Evolutionary conservation across 2,329 filamentous ascomycete species (phyloP).

Genomic region (Paracoccidioides brasiliensis): DNA sequence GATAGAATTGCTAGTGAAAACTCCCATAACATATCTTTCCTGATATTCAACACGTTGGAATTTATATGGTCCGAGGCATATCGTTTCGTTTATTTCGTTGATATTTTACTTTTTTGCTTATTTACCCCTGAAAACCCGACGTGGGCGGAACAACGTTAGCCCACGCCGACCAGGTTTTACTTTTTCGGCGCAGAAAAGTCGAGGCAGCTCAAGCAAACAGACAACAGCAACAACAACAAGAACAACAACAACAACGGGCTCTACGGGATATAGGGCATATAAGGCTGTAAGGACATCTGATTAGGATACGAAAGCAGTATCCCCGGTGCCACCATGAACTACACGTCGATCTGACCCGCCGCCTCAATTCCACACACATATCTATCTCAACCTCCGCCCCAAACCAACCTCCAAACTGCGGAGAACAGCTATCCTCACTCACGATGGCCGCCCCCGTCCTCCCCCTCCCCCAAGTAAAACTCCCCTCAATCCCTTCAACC

Average conservation of each 20-base stretch:
- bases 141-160: neutral
- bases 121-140: neutral
- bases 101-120: neutral
- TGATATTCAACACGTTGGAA: too few species aligned
- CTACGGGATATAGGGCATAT: too few species aligned
- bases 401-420: neutral
- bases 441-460: constrained; percentile 76
- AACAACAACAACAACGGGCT: too few species aligned
- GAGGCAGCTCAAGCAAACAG: neutral
- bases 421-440: neutral
- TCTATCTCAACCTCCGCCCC: neutral
- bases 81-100: too few species aligned
- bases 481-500: constrained; percentile 68
- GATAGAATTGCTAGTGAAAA: too few species aligned
- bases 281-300: too few species aligned
- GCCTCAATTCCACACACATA: neutral
- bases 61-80: too few species aligned
- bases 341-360: too few species aligned
- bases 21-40: too few species aligned
- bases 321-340: too few species aligned
- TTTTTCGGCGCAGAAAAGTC: neutral
- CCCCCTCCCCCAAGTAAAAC: constrained; percentile 66
- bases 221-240: neutral
- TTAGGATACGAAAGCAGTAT: too few species aligned
- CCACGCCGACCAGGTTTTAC: neutral